phyloP scores from a whole-genome alignment of 2,329 filamentous ascomycete species.

The Phialophora chinensis region DNA sequence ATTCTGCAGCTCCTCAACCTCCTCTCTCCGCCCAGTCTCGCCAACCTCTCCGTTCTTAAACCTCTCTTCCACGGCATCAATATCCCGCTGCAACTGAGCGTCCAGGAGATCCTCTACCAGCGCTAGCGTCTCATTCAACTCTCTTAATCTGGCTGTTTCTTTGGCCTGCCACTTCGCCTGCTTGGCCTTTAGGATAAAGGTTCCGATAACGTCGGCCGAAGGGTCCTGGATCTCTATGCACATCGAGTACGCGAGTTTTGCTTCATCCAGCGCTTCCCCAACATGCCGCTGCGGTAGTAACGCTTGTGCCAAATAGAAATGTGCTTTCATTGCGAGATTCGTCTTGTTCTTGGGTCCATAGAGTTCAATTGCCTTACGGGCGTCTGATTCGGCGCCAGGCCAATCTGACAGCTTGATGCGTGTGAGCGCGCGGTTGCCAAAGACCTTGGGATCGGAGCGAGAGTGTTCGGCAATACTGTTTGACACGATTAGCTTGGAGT shows the following conservation, averaged over 20 bases:
- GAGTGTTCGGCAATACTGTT: conserved; percentile 73
- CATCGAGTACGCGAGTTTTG: conserved; percentile 73
- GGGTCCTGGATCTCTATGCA: conserved; percentile 69
- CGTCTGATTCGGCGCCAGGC: conserved; percentile 78
- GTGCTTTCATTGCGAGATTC: conserved; percentile 73
- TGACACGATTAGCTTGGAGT: background rate
- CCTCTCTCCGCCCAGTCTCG: conserved; percentile 72
- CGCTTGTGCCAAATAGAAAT: conserved; percentile 82
- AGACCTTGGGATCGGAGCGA: conserved; percentile 76
- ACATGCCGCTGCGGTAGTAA: conserved; percentile 75
- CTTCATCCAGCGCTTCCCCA: conserved; percentile 73
- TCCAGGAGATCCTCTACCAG: conserved; percentile 51
- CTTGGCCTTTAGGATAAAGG: conserved; percentile 78
- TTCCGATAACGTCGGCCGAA: conserved; percentile 73
- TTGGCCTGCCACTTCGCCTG: conserved; percentile 82
- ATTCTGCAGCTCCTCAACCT: conserved; percentile 62
- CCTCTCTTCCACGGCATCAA: conserved; percentile 45
- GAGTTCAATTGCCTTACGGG: conserved; percentile 73
- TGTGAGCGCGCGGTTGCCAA: conserved; percentile 87
- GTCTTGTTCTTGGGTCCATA: conserved; percentile 53
- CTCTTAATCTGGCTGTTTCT: conserved; percentile 61
- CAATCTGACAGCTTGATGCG: conserved; percentile 76
- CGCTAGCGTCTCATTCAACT: conserved; percentile 51
- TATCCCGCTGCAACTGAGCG: conserved; percentile 47
- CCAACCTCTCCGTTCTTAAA: conserved; percentile 49